Percentiles rank a stretch among this genome's conserved stretches.
These are phyloP conservation scores for Leptosphaerulina australis DNA, from an alignment of 2,329 filamentous ascomycete species.

Conservation along the genomic window DNA sequence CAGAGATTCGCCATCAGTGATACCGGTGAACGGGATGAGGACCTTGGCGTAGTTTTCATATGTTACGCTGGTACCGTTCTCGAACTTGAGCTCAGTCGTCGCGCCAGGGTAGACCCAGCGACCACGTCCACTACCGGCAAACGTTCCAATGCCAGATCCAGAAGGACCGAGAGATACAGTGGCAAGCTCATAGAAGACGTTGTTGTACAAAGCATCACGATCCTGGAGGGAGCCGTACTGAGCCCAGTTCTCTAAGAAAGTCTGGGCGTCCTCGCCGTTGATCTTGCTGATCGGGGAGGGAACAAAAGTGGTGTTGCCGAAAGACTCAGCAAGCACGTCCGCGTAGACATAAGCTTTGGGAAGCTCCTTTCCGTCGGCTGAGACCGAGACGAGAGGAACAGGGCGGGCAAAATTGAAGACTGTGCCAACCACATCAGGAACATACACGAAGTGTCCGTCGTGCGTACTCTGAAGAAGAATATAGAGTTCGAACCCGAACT, in stretches of 20 bases:
- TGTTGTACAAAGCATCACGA: constrained; percentile 63
- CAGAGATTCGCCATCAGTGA: constrained; percentile 52
- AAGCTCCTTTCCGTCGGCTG: constrained; percentile 56
- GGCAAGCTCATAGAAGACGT: constrained; percentile 55
- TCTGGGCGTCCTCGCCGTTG: constrained; percentile 61
- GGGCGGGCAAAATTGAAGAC: constrained; percentile 59
- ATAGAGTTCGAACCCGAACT: constrained; percentile 46
- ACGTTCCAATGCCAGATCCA: constrained; percentile 53
- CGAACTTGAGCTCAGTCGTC: constrained; percentile 53
- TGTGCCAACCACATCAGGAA: constrained; percentile 59
- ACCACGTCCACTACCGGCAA: constrained; percentile 53
- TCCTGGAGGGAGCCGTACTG: constrained; percentile 60
- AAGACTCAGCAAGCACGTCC: constrained; percentile 53
- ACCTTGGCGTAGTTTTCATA: constrained; percentile 54
- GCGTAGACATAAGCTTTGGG: constrained; percentile 63
- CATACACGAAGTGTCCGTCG: constrained; percentile 68
- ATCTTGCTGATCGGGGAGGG: constrained; percentile 61
- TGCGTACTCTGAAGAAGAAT: constrained; percentile 60
- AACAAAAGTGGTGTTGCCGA: constrained; percentile 49
- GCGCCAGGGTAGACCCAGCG: constrained; percentile 51
- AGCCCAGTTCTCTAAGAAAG: constrained; percentile 57
- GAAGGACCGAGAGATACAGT: constrained; percentile 51
- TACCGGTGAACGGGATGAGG: constrained; percentile 49
- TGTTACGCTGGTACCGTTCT: constrained; percentile 51
- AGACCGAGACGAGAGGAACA: constrained; percentile 64